Percentiles rank a stretch among this genome's conserved stretches.
These are phyloP conservation scores for Colletotrichum paranaense DNA, from an alignment of 2,329 filamentous ascomycete genomes.

Conservation along the genomic window DNA sequence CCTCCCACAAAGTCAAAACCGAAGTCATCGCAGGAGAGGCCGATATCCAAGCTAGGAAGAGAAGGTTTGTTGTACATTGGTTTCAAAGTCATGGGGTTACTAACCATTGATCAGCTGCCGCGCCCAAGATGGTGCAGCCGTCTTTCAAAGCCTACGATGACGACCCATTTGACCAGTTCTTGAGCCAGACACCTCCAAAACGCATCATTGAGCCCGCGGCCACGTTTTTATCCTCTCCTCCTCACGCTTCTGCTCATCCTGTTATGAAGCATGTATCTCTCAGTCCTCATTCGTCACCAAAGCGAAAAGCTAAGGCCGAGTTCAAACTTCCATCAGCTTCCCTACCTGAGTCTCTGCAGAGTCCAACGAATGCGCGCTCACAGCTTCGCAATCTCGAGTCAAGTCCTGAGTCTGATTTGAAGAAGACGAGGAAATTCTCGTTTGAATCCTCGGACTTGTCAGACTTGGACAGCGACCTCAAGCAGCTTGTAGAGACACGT, in stretches of 20 bases:
- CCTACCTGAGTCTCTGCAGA: conserved; percentile 5
- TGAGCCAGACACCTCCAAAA: conserved; percentile 5
- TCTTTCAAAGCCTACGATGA: conserved; percentile 33
- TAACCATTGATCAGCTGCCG: not conserved
- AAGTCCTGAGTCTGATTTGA: not conserved
- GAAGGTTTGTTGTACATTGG: conserved; percentile 5
- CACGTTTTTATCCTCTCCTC: conserved; percentile 12
- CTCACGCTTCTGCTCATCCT: not conserved
- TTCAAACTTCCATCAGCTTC: conserved; percentile 13
- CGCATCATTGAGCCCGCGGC: not conserved
- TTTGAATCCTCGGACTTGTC: conserved; percentile 22
- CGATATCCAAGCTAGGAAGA: not conserved
- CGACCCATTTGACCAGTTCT: conserved; percentile 26
- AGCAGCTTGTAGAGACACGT: conserved; percentile 32
- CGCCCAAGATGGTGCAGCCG: conserved; percentile 4
- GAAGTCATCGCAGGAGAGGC: not conserved
- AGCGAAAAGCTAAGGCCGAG: not conserved
- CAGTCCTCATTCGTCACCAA: conserved; percentile 16
- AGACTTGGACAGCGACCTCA: conserved; percentile 9
- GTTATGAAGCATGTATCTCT: conserved; percentile 16
- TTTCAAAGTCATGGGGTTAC: not conserved
- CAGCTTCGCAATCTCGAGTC: not conserved
- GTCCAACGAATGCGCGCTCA: conserved; percentile 3
- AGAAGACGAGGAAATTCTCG: conserved; percentile 12
- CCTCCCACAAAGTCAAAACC: not conserved